Percentiles rank a stretch among this genome's conserved stretches.
Evolutionary conservation across 768 basidiomycete species (phyloP).

Genomic region (Phaffia tasmanica): DNA sequence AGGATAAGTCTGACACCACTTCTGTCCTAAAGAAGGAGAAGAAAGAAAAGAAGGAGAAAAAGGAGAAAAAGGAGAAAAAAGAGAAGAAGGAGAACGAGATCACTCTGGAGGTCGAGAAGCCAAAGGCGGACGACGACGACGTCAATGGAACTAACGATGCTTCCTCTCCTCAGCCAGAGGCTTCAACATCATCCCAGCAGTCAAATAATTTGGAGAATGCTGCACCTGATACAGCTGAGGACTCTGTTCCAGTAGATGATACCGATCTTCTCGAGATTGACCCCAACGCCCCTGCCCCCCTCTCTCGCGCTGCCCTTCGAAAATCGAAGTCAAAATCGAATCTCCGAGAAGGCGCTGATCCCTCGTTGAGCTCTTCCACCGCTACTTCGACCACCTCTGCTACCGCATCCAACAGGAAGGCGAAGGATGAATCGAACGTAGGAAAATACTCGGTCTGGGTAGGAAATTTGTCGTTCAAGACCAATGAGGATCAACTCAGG

Average conservation of each 20-base stretch:
- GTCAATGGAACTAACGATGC: neutral
- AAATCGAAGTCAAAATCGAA: constrained; percentile 20
- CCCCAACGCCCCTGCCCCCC: constrained; percentile 23
- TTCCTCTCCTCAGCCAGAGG: no score
- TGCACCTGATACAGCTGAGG: neutral
- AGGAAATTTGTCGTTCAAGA: constrained; percentile 85
- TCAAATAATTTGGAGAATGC: neutral
- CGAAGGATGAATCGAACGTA: neutral
- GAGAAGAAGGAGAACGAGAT: constrained; percentile 6
- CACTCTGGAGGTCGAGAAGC: neutral
- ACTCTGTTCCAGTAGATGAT: constrained; percentile 4
- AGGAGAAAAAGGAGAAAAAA: constrained; percentile 10
- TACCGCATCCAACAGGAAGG: neutral
- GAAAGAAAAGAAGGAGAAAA: constrained; percentile 8
- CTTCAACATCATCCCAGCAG: neutral
- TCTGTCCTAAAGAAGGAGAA: neutral
- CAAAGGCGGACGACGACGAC: neutral
- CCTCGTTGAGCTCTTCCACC: constrained; percentile 8
- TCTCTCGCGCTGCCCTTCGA: constrained; percentile 18
- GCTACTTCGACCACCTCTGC: neutral
- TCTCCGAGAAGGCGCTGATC: constrained; percentile 4
- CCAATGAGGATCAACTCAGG: constrained; percentile 59
- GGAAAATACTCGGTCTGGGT: constrained; percentile 71
- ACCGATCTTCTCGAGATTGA: constrained; percentile 21
- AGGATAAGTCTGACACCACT: constrained; percentile 1